A percentile compares a stretch with the other conserved stretches of the same genome.
phyloP scores from a whole-genome alignment of 1,284 basidiomycete genomes.

The Heliocybe sulcata region DNA sequence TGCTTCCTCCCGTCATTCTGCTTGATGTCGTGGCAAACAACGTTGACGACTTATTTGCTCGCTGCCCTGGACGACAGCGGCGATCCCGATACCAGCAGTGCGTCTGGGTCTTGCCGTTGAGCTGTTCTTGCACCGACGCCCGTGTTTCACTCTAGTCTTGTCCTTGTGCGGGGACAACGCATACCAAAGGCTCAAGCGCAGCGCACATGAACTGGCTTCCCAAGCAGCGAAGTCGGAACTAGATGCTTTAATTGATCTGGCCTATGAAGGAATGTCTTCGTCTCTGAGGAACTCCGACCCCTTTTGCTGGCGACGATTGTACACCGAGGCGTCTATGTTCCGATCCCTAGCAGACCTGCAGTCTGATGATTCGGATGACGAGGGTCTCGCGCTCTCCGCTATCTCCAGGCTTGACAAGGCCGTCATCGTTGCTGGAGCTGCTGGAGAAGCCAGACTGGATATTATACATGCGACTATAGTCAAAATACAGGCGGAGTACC shows the following conservation, averaged over 20 bases:
- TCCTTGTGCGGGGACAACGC: background rate
- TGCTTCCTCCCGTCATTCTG: background rate
- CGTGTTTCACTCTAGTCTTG: background rate
- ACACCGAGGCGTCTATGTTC: conserved; percentile 59
- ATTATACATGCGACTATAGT: conserved; percentile 56
- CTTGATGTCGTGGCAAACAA: background rate
- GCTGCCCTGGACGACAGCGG: background rate
- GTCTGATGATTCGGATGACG: conserved; percentile 15
- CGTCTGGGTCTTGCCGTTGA: background rate
- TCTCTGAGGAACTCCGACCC: background rate
- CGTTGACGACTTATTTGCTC: background rate
- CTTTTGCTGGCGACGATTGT: conserved; percentile 47
- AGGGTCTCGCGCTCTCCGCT: conserved; percentile 18
- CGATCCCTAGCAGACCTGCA: conserved; percentile 34
- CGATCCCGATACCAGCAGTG: background rate
- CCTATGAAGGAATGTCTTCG: conserved; percentile 17
- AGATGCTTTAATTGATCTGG: conserved; percentile 14
- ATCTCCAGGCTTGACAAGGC: conserved; percentile 69
- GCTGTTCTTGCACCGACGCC: background rate
- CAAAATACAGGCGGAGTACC: conserved; percentile 26
- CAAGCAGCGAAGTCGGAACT: conserved; percentile 7
- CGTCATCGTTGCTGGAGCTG: conserved; percentile 79
- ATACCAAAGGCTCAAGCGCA: background rate
- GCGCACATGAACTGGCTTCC: background rate
- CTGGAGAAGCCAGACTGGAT: conserved; percentile 54